Percentiles rank a stretch among this genome's conserved stretches.
These are phyloP conservation scores for Neurospora terricola DNA, from an alignment of 495 filamentous ascomycete species.

Conservation along the genomic window DNA sequence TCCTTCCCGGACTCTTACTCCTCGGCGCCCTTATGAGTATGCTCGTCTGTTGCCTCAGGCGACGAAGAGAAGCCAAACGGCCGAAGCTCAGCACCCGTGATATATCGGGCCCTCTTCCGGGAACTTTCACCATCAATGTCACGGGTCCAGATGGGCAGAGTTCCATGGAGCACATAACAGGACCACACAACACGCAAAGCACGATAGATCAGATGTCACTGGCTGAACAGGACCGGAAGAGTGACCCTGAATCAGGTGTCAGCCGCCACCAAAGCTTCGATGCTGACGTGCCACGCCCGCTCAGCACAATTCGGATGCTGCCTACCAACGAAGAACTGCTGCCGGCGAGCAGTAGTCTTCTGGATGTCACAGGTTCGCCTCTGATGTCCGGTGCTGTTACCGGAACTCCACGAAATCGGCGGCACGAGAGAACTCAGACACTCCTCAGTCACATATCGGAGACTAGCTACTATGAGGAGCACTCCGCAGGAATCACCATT, in stretches of 20 bases:
- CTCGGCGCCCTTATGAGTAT: slow-evolving; percentile 5
- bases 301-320: not conserved
- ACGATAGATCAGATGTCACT: not conserved
- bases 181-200: not conserved
- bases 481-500: slow-evolving; percentile 3
- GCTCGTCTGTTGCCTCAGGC: slow-evolving; percentile 18
- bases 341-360: not conserved
- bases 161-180: not conserved
- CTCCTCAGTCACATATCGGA: slow-evolving; percentile 16
- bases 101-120: slow-evolving; percentile 34
- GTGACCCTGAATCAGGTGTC: not conserved
- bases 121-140: slow-evolving; percentile 22
- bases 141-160: not conserved
- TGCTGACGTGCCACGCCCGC: not conserved
- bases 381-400: not conserved
- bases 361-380: not conserved
- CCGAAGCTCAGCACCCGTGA: slow-evolving; percentile 16
- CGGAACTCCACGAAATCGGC: not conserved
- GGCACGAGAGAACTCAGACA: not conserved
- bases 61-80: slow-evolving; percentile 3
- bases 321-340: not conserved
- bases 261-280: not conserved
- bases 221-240: not conserved
- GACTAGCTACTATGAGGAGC: slow-evolving; percentile 9
- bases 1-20: slow-evolving; percentile 11